Percentiles rank a stretch among this genome's conserved stretches.
Evolutionary conservation across 768 basidiomycete species (phyloP).

Genomic region (Mycena haematopus): DNA sequence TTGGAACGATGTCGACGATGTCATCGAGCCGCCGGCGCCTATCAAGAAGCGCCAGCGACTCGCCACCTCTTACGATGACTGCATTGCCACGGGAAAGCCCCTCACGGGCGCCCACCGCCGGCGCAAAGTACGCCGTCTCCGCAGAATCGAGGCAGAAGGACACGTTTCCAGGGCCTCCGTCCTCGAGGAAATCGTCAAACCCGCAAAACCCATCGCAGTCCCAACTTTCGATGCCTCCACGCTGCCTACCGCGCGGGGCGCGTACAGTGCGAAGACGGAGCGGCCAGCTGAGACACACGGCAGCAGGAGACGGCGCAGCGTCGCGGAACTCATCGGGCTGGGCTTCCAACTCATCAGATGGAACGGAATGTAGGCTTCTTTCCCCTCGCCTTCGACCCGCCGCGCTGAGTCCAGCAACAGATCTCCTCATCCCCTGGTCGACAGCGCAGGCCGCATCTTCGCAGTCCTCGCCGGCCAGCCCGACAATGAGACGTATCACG

Average conservation of each 20-base stretch:
- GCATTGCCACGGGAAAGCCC: neutral
- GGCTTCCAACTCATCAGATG: conserved; percentile 1
- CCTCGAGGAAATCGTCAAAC: neutral
- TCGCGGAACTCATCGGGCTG: neutral
- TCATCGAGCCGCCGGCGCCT: neutral
- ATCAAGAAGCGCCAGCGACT: neutral
- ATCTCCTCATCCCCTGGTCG: too few species aligned
- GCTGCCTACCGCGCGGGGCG: neutral
- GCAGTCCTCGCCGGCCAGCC: too few species aligned
- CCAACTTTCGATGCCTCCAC: neutral
- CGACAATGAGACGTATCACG: too few species aligned
- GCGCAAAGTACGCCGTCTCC: neutral
- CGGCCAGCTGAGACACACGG: neutral
- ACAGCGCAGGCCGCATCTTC: too few species aligned
- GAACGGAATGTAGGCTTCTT: neutral
- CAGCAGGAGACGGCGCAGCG: neutral
- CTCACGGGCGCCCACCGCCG: neutral
- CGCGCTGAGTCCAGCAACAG: too few species aligned
- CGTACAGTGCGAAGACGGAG: neutral
- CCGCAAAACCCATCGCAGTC: neutral
- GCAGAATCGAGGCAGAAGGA: neutral
- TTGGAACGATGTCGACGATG: neutral
- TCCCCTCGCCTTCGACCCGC: too few species aligned
- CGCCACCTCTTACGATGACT: neutral
- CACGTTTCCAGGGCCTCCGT: neutral